These are phyloP conservation scores for Vitis amurensis DNA, from an alignment of 164 flowering plant genomes.

Conservation along the genomic window DNA sequence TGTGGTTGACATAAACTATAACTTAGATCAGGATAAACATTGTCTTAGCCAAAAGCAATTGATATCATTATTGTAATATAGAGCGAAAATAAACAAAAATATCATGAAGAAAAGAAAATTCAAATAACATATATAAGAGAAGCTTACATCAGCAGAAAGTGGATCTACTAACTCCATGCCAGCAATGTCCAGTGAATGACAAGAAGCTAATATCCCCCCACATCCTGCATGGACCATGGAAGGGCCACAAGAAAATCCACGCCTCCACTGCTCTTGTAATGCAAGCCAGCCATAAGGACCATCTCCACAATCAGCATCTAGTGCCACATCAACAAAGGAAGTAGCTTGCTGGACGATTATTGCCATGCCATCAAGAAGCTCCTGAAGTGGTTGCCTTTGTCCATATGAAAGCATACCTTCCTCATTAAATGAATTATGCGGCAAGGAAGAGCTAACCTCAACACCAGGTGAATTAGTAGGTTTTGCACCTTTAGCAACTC, in stretches of 20 bases:
- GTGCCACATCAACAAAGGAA: constrained; percentile 84
- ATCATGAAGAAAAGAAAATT: constrained; percentile 3
- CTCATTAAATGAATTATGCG: constrained; percentile 59
- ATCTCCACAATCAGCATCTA: constrained; percentile 83
- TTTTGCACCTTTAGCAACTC: constrained; percentile 70
- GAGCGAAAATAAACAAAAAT: not conserved
- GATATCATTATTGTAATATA: not conserved
- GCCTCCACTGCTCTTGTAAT: constrained; percentile 85
- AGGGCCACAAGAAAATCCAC: constrained; percentile 94
- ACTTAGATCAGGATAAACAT: no score
- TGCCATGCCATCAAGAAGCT: constrained; percentile 84
- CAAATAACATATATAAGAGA: constrained; percentile 6
- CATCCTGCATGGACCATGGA: constrained; percentile 97
- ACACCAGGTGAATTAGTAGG: constrained; percentile 45
- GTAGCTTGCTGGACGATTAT: constrained; percentile 95
- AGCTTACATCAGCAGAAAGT: constrained; percentile 80
- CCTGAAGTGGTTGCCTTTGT: constrained; percentile 84
- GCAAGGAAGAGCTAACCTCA: constrained; percentile 51
- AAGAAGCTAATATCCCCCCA: constrained; percentile 89
- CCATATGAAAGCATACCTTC: constrained; percentile 63
- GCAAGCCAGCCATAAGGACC: constrained; percentile 98
- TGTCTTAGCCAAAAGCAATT: not conserved
- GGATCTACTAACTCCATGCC: constrained; percentile 91
- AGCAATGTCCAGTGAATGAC: constrained; percentile 92
- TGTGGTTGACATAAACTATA: no score